Base-by-base conservation (phyloP, 768 basidiomycete genomes). In the Boletus rubescentipes region DNA sequence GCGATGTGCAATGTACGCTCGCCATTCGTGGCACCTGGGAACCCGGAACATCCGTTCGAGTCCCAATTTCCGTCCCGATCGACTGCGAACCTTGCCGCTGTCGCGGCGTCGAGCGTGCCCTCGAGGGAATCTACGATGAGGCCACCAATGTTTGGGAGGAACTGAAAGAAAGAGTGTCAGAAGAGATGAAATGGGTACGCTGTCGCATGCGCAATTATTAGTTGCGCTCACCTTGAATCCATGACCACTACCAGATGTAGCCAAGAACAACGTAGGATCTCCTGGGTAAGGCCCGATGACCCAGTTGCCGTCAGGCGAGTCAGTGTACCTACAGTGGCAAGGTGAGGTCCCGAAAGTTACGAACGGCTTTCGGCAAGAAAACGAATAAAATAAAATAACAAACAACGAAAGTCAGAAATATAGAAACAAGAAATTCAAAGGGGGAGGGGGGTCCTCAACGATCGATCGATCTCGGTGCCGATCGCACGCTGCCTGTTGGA, bases 161-260 rank as follows among this genome's bases (percentile, higher is more conserved):
- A 97, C 89, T 98, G 51, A 26, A 35, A 21, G 36, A 9, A 32
- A 49, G 23, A 21, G 23, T 2, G 38, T 5, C 2, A 3, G 1
- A 21, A n/a, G 15, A 6, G 4, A 8, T 15, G n/a, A 26, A 8
- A 18, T 46, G 46, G 7, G 4, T 8, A 36, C 4, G 20, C 26
- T 26, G 26, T 26, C 26, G 26, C 4, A 26, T 26, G 26, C 6
- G 26, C 26, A 26, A 26, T 26, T 26, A 26, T 26, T 26, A 26
- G 26, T 26, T 6, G 46, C 10, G 57, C 64, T 46, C 50, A 85
- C 90, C 80, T 95, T 94, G 77, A 83, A 94, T 0, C 84, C 91
- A 69, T 95, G 91, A 0, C 94, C 94, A 59, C 86, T 91, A 8
- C 89, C 96, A 16, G 83, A 91, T 1, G 95, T 95, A 1, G 93